Base-by-base conservation (phyloP, 202 grass and related monocot species). In the Saccharum hybrid region DNA sequence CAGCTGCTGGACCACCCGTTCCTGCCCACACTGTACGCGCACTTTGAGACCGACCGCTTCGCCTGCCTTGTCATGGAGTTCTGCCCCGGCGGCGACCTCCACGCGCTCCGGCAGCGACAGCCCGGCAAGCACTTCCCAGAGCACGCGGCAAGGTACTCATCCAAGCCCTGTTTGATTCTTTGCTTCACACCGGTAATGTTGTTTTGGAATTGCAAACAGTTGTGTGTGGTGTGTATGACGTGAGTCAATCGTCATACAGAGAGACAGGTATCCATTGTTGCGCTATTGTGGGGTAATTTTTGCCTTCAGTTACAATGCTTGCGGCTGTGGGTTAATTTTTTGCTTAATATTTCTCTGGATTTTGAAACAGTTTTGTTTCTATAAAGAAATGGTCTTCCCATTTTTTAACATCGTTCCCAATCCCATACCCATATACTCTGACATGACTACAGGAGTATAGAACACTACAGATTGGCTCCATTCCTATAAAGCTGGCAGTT, bases 1-100 rank as follows among this genome's bases (percentile, higher is more conserved):
- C 89, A 94, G 82, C 87, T 91, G 75, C 89, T 91, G 4, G 89
- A 94, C 63, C 92, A 94, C 70, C 92, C 92, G 1, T 94, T 94
- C 92, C 71, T 94, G 22, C 92, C 92, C 43, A 94, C 92, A 0
- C 90, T 94, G 7, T 94, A 94, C 75, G 83, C 89, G 3, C 89
- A 91, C 72, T 94, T 94, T 57, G 89, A 94, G 82, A 94, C 92
- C 1, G 92, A 94, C 75, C 85, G 85, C 74, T 94, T 94, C 82
- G 85, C 89, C 57, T 94, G 89, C 83, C 80, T 94, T 34, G 87
- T 94, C 77, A 94, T 94, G 92, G 92, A 94, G 71, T 94, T 94
- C 81, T 94, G 92, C 78, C 92, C 89, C 68, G 92, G 92, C 73
- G 92, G 92, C 82, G 92, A 94, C 67, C 82, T 94, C 33, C 89